Base-by-base conservation (phyloP, 78 protist genomes). In the Emiliania huxleyi region DNA sequence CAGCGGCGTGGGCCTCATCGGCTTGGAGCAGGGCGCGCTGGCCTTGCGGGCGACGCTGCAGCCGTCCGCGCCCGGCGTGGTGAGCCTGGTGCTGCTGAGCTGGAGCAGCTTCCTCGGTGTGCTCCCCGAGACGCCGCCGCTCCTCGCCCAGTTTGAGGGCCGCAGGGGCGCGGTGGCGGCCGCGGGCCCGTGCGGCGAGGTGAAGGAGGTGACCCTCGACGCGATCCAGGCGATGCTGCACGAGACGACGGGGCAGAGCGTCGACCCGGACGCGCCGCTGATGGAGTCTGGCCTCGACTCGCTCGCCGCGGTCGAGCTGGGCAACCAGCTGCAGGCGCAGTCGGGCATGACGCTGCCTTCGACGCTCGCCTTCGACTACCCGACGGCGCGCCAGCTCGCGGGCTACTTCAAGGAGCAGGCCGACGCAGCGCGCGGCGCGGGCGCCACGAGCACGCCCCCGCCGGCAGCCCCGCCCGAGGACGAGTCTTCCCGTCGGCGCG, bases 331-430 rank as follows among this genome's bases (percentile, higher is more conserved):
- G 83, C 83, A 35, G 23, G 29, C 8, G n/a, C 29, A 2, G 75
- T 4, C 23, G 11, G 75, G 75, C 75, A 52, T 52, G 29, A 15
- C 8, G 8, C 83, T 73, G 43, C 83, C 83, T 2, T 37, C 83
- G 44, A 73, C 83, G 19, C 83, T 73, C 83, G n/a, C 18, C 83
- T 73, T 73, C 83, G 83, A 73, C 83, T 18, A 73, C 83, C 83
- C 83, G 23, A 73, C 83, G 44, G 25, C 83, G 83, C 83, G 83
- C 40, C 83, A 18, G 37, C 83, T 73, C 40, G 75, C 75, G 37
- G n/a, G 2, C 4, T n/a, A 29, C 43, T 5, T 2, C 35, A 37
- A 8, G 0, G 12, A 1, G 46, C 19, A 11, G 49, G 35, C 48
- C 49, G 49, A 22, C 18, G 42, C 29, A 3, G 75, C 75, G 75